Conservation (phyloP, 2,329 filamentous ascomycete genomes). For the Eurotiales sp. region DNA sequence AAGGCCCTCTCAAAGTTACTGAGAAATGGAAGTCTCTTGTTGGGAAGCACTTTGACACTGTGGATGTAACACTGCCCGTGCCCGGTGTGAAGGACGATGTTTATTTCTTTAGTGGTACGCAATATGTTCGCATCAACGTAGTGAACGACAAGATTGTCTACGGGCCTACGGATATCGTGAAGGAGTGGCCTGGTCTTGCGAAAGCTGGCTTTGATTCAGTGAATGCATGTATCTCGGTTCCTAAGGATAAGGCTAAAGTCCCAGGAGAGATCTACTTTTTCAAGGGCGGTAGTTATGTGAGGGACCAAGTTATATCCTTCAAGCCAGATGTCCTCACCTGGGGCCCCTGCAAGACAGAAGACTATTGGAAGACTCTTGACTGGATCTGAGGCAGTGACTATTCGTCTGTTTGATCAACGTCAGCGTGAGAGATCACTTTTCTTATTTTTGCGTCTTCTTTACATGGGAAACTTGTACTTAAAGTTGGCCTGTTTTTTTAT, state of each 20-base stretch:
- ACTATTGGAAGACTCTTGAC: not conserved
- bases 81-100: not conserved
- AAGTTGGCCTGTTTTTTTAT: too few relatives aligned
- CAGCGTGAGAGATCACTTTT: too few relatives aligned
- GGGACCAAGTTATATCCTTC: not conserved
- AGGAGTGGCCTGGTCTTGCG: not conserved
- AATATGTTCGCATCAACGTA: constrained; percentile 1
- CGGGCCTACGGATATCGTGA: not conserved
- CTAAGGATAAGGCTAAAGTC: not conserved
- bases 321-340: not conserved
- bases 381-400: not conserved
- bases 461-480: too few relatives aligned
- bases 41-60: not conserved
- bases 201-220: not conserved
- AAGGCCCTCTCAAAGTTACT: not conserved
- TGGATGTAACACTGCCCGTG: not conserved
- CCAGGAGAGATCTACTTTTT: constrained; percentile 1
- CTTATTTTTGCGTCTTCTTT: too few relatives aligned
- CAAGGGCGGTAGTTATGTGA: not conserved
- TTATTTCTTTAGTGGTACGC: not conserved
- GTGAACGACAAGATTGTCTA: not conserved
- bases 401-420: too few relatives aligned
- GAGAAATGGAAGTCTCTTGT: not conserved
- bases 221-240: not conserved
- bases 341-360: not conserved